These are phyloP conservation scores for Harrya chromipes DNA, from an alignment of 768 basidiomycete genomes.

Conservation along the genomic window DNA sequence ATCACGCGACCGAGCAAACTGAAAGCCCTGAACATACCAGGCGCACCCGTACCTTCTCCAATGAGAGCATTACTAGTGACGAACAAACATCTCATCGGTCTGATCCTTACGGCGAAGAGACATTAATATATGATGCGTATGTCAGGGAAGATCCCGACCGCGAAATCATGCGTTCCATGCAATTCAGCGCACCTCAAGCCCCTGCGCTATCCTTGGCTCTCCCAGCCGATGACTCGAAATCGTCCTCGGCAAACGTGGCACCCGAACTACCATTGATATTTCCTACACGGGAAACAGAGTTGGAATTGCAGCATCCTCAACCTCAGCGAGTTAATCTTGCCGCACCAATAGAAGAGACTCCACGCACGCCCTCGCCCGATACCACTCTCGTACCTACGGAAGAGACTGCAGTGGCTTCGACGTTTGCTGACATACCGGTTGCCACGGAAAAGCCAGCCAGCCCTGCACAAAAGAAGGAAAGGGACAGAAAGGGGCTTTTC, in stretches of 20 bases:
- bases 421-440: constrained; percentile 21
- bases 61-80: constrained; percentile 37
- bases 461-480: constrained; percentile 53
- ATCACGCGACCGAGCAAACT: constrained; percentile 56
- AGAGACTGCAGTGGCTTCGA: constrained; percentile 26
- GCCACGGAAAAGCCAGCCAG: constrained; percentile 19
- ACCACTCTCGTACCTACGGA: constrained; percentile 24
- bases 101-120: constrained; percentile 78
- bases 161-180: constrained; percentile 21
- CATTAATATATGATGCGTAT: constrained; percentile 84
- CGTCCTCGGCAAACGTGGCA: constrained; percentile 6
- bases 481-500: constrained; percentile 71
- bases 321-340: constrained; percentile 48
- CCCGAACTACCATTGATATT: constrained; percentile 33
- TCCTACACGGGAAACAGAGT: constrained; percentile 35
- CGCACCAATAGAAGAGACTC: constrained; percentile 33
- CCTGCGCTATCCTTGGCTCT: constrained; percentile 25
- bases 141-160: constrained; percentile 54
- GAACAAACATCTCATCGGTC: constrained; percentile 47
- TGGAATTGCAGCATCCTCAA: constrained; percentile 65
- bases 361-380: constrained; percentile 63
- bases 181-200: constrained; percentile 18
- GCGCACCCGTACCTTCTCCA: constrained; percentile 36
- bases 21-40: constrained; percentile 43
- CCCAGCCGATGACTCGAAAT: constrained; percentile 14